Base-by-base conservation (phyloP, 176 grass and related monocot species). In the Phoenix roebelenii region DNA sequence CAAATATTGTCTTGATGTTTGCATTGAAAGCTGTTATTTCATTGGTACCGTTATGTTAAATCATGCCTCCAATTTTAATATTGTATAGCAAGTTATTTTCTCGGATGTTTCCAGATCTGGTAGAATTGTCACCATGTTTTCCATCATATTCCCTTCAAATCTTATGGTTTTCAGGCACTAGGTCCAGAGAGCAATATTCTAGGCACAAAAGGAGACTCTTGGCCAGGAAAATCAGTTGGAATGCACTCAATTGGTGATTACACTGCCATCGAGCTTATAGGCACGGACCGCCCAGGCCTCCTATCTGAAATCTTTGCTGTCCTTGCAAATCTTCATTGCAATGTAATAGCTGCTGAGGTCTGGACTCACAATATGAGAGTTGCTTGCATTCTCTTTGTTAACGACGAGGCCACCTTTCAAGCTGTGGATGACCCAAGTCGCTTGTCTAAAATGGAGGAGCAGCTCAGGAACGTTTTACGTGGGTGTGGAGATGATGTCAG, bases 221-320 rank as follows among this genome's bases (percentile, higher is more conserved):
- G 71, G 4, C 83, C 77, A 15, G 74, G 72, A 20, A 77, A 85
- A 32, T 96, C 80, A 2, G 86, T 90, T 0, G 86, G 91, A 28
- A 76, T 90, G 75, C 91, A 90, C 72, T 87, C 73, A 1, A 82
- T 85, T 61, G 86, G 83, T 17, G 87, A 87, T 72, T 83, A 96
- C 72, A 82, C 77, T 17, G 80, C 91, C 52, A 85, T 96, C 55
- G 91, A 96, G 78, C 80, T 96, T 25, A 87, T 79, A 73, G 91
- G 91, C 14, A 80, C 86, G 14, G 91, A 96, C 77, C 52, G 91
- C 19, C 85, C 83, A 2, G 91, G 91, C 35, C 83, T 96, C 18
- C 86, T 96, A 10, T 96, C 91, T 2, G 91, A 90, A 63, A 75
- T 96, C 52, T 96, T 96, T 59, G 86, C 86, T 12, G 86, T 96